These are phyloP conservation scores for Ochromonas danica DNA, from an alignment of 108 stramenopile genomes.

Conservation along the genomic window DNA sequence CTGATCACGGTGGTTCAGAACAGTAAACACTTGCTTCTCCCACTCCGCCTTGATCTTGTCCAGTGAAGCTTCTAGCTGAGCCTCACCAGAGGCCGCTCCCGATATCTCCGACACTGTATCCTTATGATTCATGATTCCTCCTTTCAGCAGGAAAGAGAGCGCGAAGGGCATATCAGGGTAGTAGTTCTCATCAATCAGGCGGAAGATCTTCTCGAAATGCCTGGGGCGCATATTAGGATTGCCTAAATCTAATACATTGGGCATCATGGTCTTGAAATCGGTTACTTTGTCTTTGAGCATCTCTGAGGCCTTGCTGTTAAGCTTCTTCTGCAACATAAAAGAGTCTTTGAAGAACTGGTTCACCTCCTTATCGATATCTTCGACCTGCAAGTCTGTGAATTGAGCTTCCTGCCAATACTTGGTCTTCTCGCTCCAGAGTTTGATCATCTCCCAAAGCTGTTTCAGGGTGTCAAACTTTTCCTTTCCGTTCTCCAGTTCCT, in stretches of 20 bases:
- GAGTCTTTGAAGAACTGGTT: constrained; percentile 51
- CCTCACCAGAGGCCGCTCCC: constrained; percentile 62
- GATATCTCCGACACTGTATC: constrained; percentile 53
- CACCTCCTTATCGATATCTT: constrained; percentile 48
- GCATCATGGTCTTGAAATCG: constrained; percentile 52
- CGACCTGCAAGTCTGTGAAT: constrained; percentile 49
- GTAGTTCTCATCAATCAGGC: constrained; percentile 44
- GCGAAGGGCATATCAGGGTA: constrained; percentile 49
- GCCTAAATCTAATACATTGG: constrained; percentile 54
- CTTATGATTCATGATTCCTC: constrained; percentile 48
- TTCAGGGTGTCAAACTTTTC: constrained; percentile 41
- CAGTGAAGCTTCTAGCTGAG: constrained; percentile 58
- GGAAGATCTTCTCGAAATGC: constrained; percentile 57
- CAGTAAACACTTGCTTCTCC: constrained; percentile 50
- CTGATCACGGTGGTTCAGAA: constrained; percentile 53
- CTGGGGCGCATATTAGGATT: constrained; percentile 55
- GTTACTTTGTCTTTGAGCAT: constrained; percentile 48
- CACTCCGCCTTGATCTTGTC: constrained; percentile 49
- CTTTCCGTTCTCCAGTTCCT: constrained; percentile 45
- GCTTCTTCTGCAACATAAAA: constrained; percentile 47
- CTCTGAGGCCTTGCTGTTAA: constrained; percentile 45
- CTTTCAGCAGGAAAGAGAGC: constrained; percentile 51
- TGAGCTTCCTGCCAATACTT: constrained; percentile 46
- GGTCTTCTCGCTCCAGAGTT: constrained; percentile 49
- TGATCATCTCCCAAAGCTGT: constrained; percentile 45